Evolutionary conservation across 2,329 filamentous ascomycete genomes (phyloP).

Genomic region (Paraconiothyrium sp.): DNA sequence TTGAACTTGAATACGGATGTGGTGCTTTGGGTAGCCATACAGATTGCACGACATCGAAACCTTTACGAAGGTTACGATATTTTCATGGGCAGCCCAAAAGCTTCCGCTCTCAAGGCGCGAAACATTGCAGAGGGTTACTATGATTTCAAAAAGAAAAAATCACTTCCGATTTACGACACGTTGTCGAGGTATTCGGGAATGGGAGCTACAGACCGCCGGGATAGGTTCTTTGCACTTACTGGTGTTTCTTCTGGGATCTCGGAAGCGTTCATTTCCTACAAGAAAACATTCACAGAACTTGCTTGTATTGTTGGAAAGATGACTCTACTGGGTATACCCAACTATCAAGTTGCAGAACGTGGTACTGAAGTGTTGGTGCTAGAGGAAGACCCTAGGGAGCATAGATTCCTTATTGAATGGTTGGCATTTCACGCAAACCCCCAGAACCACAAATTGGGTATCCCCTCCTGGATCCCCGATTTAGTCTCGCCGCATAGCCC

Average conservation of each 20-base stretch:
- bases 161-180: conserved; percentile 17
- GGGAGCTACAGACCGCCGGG: conserved; percentile 21
- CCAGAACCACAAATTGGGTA: conserved; percentile 9
- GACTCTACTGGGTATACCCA: conserved; percentile 12
- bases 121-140: conserved; percentile 15
- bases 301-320: conserved; percentile 18
- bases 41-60: conserved; percentile 20
- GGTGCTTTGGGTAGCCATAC: conserved; percentile 17
- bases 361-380: conserved; percentile 5
- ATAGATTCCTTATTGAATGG: conserved; percentile 18
- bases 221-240: conserved; percentile 25
- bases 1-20: conserved; percentile 14
- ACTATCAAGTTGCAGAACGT: conserved; percentile 6
- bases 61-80: conserved; percentile 13
- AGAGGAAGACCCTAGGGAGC: not conserved
- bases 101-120: conserved; percentile 16
- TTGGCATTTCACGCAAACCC: conserved; percentile 19
- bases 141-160: conserved; percentile 17
- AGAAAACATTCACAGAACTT: conserved; percentile 11
- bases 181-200: conserved; percentile 17
- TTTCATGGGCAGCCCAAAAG: conserved; percentile 9
- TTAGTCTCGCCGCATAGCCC: conserved; percentile 18
- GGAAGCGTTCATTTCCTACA: conserved; percentile 13
- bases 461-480: conserved; percentile 24
- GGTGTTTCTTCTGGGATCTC: conserved; percentile 15